Evolutionary conservation across 352 stramenopile genomes (phyloP), one percentile per base, ranked within the genome.

Genomic region (Phytophthora palmivora): DNA sequence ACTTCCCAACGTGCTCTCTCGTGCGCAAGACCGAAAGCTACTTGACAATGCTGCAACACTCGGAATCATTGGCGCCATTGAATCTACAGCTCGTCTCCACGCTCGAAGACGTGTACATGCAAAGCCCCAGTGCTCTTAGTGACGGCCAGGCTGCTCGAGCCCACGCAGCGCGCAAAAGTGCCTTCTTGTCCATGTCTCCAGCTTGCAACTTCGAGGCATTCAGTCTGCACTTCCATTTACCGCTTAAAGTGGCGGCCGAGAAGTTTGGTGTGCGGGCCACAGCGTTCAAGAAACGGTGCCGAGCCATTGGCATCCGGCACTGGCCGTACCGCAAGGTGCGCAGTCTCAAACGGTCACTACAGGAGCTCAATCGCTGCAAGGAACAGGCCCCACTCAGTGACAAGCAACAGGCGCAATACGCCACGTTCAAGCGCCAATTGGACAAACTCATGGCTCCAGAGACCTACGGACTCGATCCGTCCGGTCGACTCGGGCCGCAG

Each of bases 301-400:
- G 82, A 7, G 78, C 79, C 19, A 91, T 91, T 45, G 82, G 80
- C 22, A 88, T 89, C 57, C 78, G 83, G 8, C 79, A 91, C 64
- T 91, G 79, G 81, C 79, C 81, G 42, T 88, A 88, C 53, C 75
- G 79, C 19, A 91, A 91, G 48, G 82, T 91, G 30, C 79, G 82
- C 39, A 88, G 78, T 37, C 70, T 91, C 44, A 89, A 88, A 58
- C 78, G 82, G 2, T 87, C 76, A 6, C 57, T 91, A 18, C 78
- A 86, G 16, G 82, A 91, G 63, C 80, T 91, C 15, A 64, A 71
- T 36, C 75, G 73, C 14, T 87, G 77, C 49, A 63, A 87, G 56
- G 77, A 91, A 1, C 67, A 84, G n/a, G 78, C 70, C 0, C 46
- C 74, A 12, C 66, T 91, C 21, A 91, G 74, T 48, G 73, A 85